These are phyloP conservation scores for Termitomyces sp. DNA, from an alignment of 768 basidiomycete genomes.

Conservation along the genomic window DNA sequence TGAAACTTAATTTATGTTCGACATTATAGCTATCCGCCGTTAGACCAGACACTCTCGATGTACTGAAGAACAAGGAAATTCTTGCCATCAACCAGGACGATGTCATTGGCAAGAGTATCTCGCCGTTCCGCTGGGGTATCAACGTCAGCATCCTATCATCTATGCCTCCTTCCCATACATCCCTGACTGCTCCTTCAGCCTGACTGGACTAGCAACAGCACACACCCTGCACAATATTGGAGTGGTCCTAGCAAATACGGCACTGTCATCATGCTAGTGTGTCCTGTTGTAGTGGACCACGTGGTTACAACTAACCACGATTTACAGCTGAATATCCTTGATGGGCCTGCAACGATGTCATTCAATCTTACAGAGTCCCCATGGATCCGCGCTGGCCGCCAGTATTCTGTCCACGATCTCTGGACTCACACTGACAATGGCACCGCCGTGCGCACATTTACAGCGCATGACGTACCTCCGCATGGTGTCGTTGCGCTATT, in stretches of 20 bases:
- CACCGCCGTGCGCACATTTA: conserved; percentile 59
- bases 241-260: conserved; percentile 59
- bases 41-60: conserved; percentile 46
- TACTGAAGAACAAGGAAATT: conserved; percentile 62
- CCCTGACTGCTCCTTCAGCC: conserved; percentile 19
- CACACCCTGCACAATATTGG: conserved; percentile 63
- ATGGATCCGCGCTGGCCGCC: conserved; percentile 59
- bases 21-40: conserved; percentile 38
- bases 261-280: conserved; percentile 63
- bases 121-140: conserved; percentile 68
- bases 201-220: conserved; percentile 36
- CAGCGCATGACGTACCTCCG: conserved; percentile 49
- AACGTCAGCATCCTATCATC: conserved; percentile 38
- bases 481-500: conserved; percentile 71
- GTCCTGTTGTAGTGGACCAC: conserved; percentile 8
- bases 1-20: neutral
- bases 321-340: conserved; percentile 50
- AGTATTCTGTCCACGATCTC: conserved; percentile 65
- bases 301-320: neutral
- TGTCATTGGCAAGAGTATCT: conserved; percentile 54
- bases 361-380: conserved; percentile 65
- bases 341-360: conserved; percentile 47
- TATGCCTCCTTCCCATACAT: neutral
- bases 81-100: conserved; percentile 70
- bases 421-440: conserved; percentile 75